Percentiles rank a stretch among this genome's conserved stretches.
These are phyloP conservation scores for Penicillium sp. DNA, from an alignment of 2,329 filamentous ascomycete genomes.

Conservation along the genomic window DNA sequence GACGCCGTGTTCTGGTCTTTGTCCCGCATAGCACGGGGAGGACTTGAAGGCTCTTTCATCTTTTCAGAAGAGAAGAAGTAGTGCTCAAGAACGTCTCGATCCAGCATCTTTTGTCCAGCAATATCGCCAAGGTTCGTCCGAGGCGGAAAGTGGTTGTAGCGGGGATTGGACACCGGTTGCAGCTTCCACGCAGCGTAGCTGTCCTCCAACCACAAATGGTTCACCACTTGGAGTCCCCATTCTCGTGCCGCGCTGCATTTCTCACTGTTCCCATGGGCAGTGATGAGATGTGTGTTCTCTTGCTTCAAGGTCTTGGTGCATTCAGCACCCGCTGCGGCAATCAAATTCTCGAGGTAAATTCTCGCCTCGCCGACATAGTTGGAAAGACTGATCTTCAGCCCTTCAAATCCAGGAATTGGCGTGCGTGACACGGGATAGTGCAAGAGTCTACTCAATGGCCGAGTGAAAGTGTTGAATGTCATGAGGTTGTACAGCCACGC, in stretches of 20 bases:
- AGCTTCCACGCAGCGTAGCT: conserved; percentile 87
- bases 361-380: conserved; percentile 96
- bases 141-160: conserved; percentile 83
- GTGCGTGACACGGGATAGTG: conserved; percentile 83
- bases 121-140: conserved; percentile 92
- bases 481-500: conserved; percentile 94
- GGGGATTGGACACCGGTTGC: conserved; percentile 69
- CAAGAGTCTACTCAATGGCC: conserved; percentile 75
- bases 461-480: conserved; percentile 84
- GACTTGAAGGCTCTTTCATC: conserved; percentile 15
- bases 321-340: conserved; percentile 77
- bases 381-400: conserved; percentile 80
- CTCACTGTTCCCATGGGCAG: conserved; percentile 83
- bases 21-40: conserved; percentile 35
- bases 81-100: conserved; percentile 71
- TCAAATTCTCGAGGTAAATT: conserved; percentile 89
- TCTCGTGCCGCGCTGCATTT: conserved; percentile 91
- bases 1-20: conserved; percentile 37
- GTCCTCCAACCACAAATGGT: conserved; percentile 97
- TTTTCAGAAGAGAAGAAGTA: conserved; percentile 57
- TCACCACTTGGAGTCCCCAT: conserved; percentile 87
- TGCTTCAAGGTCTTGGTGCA: conserved; percentile 95
- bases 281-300: conserved; percentile 94
- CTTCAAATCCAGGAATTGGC: conserved; percentile 77
- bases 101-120: conserved; percentile 83